Base-by-base conservation (phyloP, 345 rosid species). In the Rhizophora mangle region DNA sequence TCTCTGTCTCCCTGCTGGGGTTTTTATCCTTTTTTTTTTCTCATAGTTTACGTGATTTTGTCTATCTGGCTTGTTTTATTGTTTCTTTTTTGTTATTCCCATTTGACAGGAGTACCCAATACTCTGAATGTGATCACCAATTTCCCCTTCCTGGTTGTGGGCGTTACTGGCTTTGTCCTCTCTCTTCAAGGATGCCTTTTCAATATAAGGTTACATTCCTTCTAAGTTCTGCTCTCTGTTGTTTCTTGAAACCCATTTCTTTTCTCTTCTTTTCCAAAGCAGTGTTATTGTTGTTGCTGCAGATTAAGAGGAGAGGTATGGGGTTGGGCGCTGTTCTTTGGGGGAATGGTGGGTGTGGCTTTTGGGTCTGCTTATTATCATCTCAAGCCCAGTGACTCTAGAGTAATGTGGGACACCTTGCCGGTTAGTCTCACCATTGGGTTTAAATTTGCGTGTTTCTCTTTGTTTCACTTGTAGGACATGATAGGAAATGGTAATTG, bases 281-380 rank as follows among this genome's bases (percentile, higher is more conserved):
- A 55, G 8, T 55, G 30, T 1, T 55, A 21, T 55, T 24, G 60
- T 24, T 29, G 27, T 74, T 59, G 55, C 71, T 73, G 80, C 83
- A 90, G 98, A 58, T 88, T 83, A 68, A 56, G 75, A 72, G 96
- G 96, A 69, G 98, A 93, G 76, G 70, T 88, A 29, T 85, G 85
- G 87, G 88, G 96, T 52, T 90, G 96, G 98, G 81, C 83, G 36
- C 59, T 90, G 63, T 93, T 86, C 80, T 93, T 86, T 64, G 96
- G 82, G 51, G 84, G 88, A 61, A 84, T 85, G 30, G 81, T 83
- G 2, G 83, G 84, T 62, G 82, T 87, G 75, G 95, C 96, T 19
- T 93, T 88, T 76, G 96, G 96, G 39, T 88, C 96, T 69, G 93
- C 92, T 74, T 88, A 86, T 78, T 93, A 93, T 74, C 98, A 90